These are phyloP conservation scores for Adansonia rubrostipa DNA, from an alignment of 441 rosid genomes.

Conservation along the genomic window DNA sequence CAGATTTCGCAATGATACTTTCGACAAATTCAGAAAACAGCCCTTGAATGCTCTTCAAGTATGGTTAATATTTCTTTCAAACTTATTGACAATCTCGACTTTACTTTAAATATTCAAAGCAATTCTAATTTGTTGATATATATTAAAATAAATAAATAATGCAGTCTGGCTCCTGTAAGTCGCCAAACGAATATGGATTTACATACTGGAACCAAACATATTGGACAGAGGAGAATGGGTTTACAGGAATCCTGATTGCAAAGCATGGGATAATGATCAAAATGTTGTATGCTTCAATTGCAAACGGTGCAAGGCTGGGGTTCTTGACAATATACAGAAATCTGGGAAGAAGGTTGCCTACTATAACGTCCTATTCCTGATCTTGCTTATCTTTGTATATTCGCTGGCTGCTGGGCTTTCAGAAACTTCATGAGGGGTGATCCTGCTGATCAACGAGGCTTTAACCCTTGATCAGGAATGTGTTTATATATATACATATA, in stretches of 20 bases:
- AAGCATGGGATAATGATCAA: conserved; percentile 42
- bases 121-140: not conserved
- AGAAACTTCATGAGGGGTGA: conserved; percentile 61
- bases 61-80: not conserved
- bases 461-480: not conserved
- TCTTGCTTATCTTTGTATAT: conserved; percentile 55
- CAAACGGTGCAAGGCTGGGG: conserved; percentile 80
- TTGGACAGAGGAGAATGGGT: conserved; percentile 43
- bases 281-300: conserved; percentile 64
- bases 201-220: conserved; percentile 47
- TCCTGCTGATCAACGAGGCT: not conserved
- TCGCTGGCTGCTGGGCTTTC: conserved; percentile 72
- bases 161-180: conserved; percentile 60
- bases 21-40: conserved; percentile 35
- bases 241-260: conserved; percentile 47
- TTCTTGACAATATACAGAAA: conserved; percentile 59
- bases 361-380: conserved; percentile 51
- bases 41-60: conserved; percentile 69
- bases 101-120: not conserved
- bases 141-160: not conserved
- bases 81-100: not conserved
- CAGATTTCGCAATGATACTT: conserved; percentile 30
- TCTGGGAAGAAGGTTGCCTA: conserved; percentile 70
- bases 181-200: conserved; percentile 65
- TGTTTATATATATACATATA: too few relatives aligned